These are phyloP conservation scores for Chernovozyma sophiae-reginae DNA, from an alignment of 1,139 yeast species.

Conservation along the genomic window DNA sequence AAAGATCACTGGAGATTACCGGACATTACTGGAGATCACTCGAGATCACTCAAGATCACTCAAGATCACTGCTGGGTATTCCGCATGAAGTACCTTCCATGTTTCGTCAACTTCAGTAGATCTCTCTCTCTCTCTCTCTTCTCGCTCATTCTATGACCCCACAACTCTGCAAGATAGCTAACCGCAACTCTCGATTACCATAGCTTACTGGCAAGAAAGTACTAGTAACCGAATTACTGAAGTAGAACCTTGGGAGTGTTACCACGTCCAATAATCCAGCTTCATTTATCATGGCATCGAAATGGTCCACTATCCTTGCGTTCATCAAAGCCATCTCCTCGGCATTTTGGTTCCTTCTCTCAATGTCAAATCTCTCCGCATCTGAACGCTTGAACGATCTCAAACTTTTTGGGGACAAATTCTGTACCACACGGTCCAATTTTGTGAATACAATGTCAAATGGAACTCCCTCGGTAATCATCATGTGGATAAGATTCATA, in stretches of 20 bases:
- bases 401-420: constrained; percentile 9
- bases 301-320: constrained; percentile 20
- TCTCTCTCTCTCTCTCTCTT: not conserved
- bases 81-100: too few relatives aligned
- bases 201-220: constrained; percentile 17
- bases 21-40: too few relatives aligned
- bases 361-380: constrained; percentile 1
- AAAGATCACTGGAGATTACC: too few relatives aligned
- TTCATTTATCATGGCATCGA: constrained; percentile 16
- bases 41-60: too few relatives aligned
- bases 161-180: constrained; percentile 31
- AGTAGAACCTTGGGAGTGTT: constrained; percentile 29
- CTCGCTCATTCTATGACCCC: constrained; percentile 14
- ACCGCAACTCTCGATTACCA: constrained; percentile 37
- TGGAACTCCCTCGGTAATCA: constrained; percentile 54
- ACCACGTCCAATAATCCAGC: constrained; percentile 21
- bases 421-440: constrained; percentile 49
- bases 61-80: too few relatives aligned
- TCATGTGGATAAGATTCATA: constrained; percentile 43
- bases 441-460: constrained; percentile 78
- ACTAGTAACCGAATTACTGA: constrained; percentile 30
- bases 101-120: not conserved
- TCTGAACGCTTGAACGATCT: constrained; percentile 6
- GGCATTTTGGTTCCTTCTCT: constrained; percentile 8
- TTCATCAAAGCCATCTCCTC: constrained; percentile 18